Base-by-base conservation (phyloP, 2,329 filamentous ascomycete genomes). In the Nothomitra cinnamomea region DNA sequence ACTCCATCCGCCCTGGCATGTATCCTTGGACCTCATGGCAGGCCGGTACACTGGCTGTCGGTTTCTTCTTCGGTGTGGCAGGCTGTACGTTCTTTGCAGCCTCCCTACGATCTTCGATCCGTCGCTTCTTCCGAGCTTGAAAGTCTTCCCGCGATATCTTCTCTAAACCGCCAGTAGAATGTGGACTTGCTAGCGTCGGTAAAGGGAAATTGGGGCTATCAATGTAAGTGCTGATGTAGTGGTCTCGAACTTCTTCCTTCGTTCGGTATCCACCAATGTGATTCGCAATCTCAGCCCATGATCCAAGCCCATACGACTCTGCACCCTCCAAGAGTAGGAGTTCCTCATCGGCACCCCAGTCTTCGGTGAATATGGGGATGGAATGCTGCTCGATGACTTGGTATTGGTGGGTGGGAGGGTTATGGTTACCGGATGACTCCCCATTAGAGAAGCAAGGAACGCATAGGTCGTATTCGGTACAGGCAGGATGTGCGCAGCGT, bases 1-100 rank as follows among this genome's bases (percentile, higher is more conserved):
- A 98, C 63, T 98, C 92, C 58, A 98, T 69, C 41, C 92, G 87
- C 45, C 92, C 92, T 2, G 92, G 92, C 92, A 98, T 98, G 66
- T 94, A 98, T 2, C 92, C 92, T 67, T 95, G 88, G 38, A 98
- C 92, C 68, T 98, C 92, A 71, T 98, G 92, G 66, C 92, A 98
- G 35, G 88, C 84, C 0, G 92, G 92, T 2, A 95, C 88, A 71
- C 86, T 94, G 7, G 89, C 89, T 0, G 90, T 96, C 0, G 92
- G 92, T 64, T 96, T 96, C 61, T 90, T 89, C 68, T 95, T 95
- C 1, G 90, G 87, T 22, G 87, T 85, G 38, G 88, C 76, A 0
- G 87, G 83, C 0, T 87, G 81, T 7, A 87, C 85, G 57, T 84
- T 85, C 67, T 92, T 94, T 42, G 86, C 84, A 1, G 80, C 83